A percentile compares a stretch with the other conserved stretches of the same genome.
These are phyloP conservation scores for Penicillium sp. DNA, from an alignment of 2,329 filamentous ascomycete species.

Conservation along the genomic window DNA sequence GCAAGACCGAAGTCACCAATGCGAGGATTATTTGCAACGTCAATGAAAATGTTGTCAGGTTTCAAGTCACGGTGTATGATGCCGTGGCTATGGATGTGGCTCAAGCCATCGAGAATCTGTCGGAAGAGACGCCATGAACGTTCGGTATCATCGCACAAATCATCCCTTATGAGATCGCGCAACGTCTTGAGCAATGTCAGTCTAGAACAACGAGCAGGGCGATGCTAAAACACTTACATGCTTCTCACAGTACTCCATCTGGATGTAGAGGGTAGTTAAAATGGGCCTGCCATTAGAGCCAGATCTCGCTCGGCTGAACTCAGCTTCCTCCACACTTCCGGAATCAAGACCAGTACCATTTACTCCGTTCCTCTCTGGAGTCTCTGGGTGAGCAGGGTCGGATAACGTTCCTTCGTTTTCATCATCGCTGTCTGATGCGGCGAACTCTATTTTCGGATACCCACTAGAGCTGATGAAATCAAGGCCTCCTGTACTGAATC, in stretches of 20 bases:
- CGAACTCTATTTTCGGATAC: constrained; percentile 69
- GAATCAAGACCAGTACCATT: constrained; percentile 10
- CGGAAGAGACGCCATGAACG: constrained; percentile 85
- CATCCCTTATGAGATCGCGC: constrained; percentile 72
- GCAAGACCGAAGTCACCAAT: constrained; percentile 95
- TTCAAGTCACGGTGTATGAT: constrained; percentile 96
- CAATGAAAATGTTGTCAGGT: constrained; percentile 95
- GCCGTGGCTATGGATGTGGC: constrained; percentile 78
- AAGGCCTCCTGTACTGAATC: constrained; percentile 68
- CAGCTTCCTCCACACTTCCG: constrained; percentile 24
- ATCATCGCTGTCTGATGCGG: constrained; percentile 44
- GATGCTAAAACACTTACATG: constrained; percentile 46
- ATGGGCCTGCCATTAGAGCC: constrained; percentile 47
- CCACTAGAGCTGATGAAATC: constrained; percentile 89
- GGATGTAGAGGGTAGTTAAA: constrained; percentile 79
- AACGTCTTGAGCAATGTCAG: constrained; percentile 52
- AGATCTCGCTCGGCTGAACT: constrained; percentile 38
- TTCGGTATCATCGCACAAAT: constrained; percentile 62
- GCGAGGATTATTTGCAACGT: constrained; percentile 78
- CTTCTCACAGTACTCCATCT: constrained; percentile 98
- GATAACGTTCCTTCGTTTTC: constrained; percentile 32
- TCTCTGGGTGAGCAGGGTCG: constrained; percentile 27
- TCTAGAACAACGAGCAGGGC: not conserved
- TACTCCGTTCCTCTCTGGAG: constrained; percentile 11
- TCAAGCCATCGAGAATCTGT: constrained; percentile 80